Evolutionary conservation across 345 rosid species (phyloP).

Genomic region (Syzygium aromaticum): DNA sequence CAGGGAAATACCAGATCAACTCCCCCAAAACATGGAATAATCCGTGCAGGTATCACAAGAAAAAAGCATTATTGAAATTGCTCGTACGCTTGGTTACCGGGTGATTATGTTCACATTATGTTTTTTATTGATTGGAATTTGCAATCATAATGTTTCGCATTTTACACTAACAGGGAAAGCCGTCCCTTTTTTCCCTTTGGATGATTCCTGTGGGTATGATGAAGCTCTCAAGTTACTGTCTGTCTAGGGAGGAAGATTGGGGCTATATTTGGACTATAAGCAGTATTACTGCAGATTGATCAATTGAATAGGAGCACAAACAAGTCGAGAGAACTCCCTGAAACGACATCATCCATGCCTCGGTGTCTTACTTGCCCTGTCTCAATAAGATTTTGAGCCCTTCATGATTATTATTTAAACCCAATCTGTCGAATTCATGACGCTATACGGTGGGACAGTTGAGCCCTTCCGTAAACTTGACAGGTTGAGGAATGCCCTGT

Average conservation of each 20-base stretch:
- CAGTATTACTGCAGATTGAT: background rate
- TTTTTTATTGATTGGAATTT: background rate
- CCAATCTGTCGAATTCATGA: background rate
- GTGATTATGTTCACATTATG: background rate
- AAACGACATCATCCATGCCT: background rate
- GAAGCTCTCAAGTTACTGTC: background rate
- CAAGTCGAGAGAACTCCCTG: background rate
- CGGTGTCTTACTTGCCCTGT: background rate
- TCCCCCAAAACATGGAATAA: conserved; percentile 32
- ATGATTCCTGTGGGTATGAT: background rate
- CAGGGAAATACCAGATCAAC: conserved; percentile 36
- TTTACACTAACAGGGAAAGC: background rate
- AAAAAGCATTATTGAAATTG: conserved; percentile 35
- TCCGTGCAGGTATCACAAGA: conserved; percentile 29
- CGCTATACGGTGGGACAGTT: background rate
- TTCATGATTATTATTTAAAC: background rate
- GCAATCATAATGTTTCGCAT: background rate
- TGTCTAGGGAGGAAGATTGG: background rate
- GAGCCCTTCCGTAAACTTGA: background rate
- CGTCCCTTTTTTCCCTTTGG: background rate
- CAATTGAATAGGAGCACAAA: background rate
- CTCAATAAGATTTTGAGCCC: background rate
- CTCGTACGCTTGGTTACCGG: background rate
- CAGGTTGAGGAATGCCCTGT: conserved; percentile 8
- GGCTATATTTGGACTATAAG: background rate